Conservation (phyloP, 305 asterid genomes). For the Withania somnifera region DNA sequence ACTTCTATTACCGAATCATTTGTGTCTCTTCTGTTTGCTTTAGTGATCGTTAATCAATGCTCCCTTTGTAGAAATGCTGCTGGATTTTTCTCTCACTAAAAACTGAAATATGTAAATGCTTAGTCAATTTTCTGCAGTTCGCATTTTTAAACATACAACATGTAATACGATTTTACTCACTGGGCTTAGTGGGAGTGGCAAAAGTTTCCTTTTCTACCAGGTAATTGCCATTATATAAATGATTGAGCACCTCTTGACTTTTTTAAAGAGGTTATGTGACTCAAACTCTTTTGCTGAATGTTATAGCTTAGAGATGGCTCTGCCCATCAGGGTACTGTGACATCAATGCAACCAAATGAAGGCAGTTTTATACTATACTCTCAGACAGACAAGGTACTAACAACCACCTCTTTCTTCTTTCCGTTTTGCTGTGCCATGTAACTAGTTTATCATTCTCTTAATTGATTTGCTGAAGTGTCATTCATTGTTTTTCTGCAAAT, state of each 20-base stretch:
- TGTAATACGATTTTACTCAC: constrained; percentile 54
- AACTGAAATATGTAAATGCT: not conserved
- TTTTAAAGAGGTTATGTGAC: not conserved
- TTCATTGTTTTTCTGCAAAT: not conserved
- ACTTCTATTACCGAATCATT: not conserved
- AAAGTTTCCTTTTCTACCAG: constrained; percentile 62
- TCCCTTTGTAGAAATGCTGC: no score
- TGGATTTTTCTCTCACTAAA: not conserved
- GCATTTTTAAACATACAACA: constrained; percentile 38
- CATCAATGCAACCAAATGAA: constrained; percentile 72
- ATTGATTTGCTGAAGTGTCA: not conserved
- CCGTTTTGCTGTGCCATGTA: not conserved
- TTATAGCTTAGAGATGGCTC: constrained; percentile 73
- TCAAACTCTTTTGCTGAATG: not conserved
- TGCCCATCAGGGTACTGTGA: constrained; percentile 63
- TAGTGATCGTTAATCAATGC: not conserved
- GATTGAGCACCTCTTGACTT: not conserved
- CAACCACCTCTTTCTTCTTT: not conserved
- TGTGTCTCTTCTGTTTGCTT: not conserved
- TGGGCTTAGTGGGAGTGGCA: constrained; percentile 86
- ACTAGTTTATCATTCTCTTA: not conserved
- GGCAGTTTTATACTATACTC: constrained; percentile 48
- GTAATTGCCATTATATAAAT: constrained; percentile 11
- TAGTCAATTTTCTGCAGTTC: constrained; percentile 27
- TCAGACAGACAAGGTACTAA: constrained; percentile 48